A percentile compares a stretch with the other conserved stretches of the same genome.
Conservation (phyloP, 2,329 filamentous ascomycete species). For the Seiridium unicorne region DNA sequence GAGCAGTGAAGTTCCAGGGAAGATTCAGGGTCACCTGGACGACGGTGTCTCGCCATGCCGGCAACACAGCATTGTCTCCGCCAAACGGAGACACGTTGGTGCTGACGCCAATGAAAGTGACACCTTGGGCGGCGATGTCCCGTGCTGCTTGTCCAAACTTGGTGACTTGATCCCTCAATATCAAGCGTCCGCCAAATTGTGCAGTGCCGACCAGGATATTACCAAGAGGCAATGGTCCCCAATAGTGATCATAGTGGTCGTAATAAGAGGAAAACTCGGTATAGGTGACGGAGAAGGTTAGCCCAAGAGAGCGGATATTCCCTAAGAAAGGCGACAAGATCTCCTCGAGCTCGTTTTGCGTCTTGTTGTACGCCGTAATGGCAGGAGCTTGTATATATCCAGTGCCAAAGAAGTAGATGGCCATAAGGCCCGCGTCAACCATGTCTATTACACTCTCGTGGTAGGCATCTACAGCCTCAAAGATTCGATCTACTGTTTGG, state of each 20-base stretch:
- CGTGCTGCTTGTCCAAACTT: constrained; percentile 26
- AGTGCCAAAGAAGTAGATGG: constrained; percentile 18
- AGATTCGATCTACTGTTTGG: constrained; percentile 14
- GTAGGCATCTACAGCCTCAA: constrained; percentile 18
- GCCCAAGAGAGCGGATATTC: constrained; percentile 19
- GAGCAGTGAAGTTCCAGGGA: constrained; percentile 19
- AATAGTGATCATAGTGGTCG: constrained; percentile 32
- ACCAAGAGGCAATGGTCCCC: constrained; percentile 33
- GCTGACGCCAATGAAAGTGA: constrained; percentile 27
- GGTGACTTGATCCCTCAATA: constrained; percentile 28
- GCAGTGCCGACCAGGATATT: constrained; percentile 29
- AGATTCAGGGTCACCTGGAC: constrained; percentile 15
- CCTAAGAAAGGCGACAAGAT: constrained; percentile 24
- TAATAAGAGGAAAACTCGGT: constrained; percentile 26
- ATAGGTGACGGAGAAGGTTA: constrained; percentile 19
- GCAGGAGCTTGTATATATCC: constrained; percentile 17
- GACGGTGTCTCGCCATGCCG: constrained; percentile 30
- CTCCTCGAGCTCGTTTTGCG: constrained; percentile 19
- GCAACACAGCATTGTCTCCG: constrained; percentile 30
- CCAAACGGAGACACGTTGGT: constrained; percentile 26
- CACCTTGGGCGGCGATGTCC: constrained; percentile 27
- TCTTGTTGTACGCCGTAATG: constrained; percentile 25
- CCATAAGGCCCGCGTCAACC: constrained; percentile 19
- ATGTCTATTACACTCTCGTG: constrained; percentile 21
- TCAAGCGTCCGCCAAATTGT: constrained; percentile 33